Conservation (phyloP, 2,329 filamentous ascomycete genomes). For the Setomelanomma holmii region DNA sequence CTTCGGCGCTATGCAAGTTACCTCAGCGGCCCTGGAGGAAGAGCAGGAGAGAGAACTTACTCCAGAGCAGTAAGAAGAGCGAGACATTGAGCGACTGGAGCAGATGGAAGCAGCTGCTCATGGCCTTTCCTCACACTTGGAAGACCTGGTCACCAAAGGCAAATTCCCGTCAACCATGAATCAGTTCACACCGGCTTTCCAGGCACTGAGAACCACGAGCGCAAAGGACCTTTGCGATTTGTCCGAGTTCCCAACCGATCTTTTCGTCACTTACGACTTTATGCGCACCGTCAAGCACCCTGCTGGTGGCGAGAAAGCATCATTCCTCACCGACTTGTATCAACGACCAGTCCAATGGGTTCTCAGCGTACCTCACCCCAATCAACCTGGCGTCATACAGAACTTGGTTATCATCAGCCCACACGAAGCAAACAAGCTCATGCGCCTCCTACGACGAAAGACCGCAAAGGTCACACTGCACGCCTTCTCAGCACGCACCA, state of each 20-base stretch:
- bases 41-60: constrained; percentile 74
- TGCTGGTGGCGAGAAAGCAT: neutral
- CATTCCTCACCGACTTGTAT: constrained; percentile 53
- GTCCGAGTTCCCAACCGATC: constrained; percentile 44
- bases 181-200: constrained; percentile 57
- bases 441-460: constrained; percentile 46
- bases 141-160: constrained; percentile 51
- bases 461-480: constrained; percentile 54
- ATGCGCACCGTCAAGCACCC: constrained; percentile 51
- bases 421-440: constrained; percentile 64
- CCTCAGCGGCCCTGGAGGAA: constrained; percentile 59
- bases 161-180: constrained; percentile 24
- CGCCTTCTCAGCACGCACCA: constrained; percentile 60
- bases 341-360: constrained; percentile 62
- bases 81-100: constrained; percentile 60
- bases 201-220: constrained; percentile 51
- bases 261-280: constrained; percentile 63
- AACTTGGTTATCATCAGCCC: constrained; percentile 66
- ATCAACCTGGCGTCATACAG: neutral
- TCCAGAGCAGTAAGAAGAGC: constrained; percentile 68
- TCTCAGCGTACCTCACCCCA: constrained; percentile 37
- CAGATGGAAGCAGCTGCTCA: constrained; percentile 52
- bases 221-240: constrained; percentile 47
- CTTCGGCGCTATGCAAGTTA: constrained; percentile 38
- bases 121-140: constrained; percentile 53